Conservation (phyloP, 352 stramenopile genomes). For the Globisporangium echinulatum region DNA sequence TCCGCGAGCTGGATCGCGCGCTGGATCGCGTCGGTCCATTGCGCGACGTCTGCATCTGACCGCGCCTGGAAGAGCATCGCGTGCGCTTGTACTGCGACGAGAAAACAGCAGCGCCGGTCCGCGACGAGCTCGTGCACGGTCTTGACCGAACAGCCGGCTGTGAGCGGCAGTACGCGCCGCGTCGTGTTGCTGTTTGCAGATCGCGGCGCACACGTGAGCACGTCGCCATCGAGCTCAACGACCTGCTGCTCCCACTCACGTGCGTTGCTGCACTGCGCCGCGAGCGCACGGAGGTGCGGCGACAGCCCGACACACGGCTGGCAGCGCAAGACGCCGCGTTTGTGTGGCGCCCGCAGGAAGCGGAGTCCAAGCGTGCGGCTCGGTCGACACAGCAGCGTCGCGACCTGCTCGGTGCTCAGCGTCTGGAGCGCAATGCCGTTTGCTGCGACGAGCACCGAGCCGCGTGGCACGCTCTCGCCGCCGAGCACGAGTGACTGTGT, state of each 20-base stretch:
- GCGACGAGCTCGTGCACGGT: conserved; percentile 54
- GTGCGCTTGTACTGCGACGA: conserved; percentile 51
- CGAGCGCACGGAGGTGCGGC: conserved; percentile 55
- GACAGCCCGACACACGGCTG: conserved; percentile 47
- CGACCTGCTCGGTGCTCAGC: conserved; percentile 34
- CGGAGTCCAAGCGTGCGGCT: conserved; percentile 29
- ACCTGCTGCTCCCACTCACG: conserved; percentile 56
- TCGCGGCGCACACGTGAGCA: conserved; percentile 41
- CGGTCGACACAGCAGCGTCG: conserved; percentile 26
- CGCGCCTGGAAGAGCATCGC: conserved; percentile 63
- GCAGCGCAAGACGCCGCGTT: conserved; percentile 39
- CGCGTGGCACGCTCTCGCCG: conserved; percentile 26
- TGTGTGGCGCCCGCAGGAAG: conserved; percentile 41
- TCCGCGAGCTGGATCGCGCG: conserved; percentile 67
- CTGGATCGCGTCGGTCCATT: conserved; percentile 60
- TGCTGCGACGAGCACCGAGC: conserved; percentile 51
- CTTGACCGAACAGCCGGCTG: conserved; percentile 47
- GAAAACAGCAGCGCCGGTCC: conserved; percentile 60
- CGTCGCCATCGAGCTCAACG: conserved; percentile 56
- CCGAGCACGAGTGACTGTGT: conserved; percentile 26
- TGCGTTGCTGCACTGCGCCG: conserved; percentile 30
- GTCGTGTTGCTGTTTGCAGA: conserved; percentile 19
- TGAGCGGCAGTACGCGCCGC: conserved; percentile 36
- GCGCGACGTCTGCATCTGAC: conserved; percentile 32
- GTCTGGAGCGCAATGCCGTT: conserved; percentile 63